Conservation (phyloP, 1,284 basidiomycete species). For the Cronartium ribicola region DNA sequence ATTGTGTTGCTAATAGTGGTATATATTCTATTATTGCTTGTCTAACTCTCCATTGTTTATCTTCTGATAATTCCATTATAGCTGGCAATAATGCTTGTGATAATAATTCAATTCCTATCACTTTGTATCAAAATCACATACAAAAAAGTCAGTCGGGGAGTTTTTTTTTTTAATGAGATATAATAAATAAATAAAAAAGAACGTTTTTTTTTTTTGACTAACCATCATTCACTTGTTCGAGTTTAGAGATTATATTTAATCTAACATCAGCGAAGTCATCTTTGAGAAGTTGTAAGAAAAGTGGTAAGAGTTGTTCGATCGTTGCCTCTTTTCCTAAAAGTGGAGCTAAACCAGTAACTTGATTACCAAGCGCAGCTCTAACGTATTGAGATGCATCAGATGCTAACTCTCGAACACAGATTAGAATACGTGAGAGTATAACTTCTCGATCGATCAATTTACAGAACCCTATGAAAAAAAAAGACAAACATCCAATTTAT, state of each 20-base stretch:
- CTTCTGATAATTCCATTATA: conserved; percentile 95
- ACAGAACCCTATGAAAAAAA: conserved; percentile 71
- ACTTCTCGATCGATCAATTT: conserved; percentile 91
- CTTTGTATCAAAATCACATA: conserved; percentile 54
- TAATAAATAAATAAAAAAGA: conserved; percentile 48
- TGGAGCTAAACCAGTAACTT: conserved; percentile 96
- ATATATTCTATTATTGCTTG: conserved; percentile 99
- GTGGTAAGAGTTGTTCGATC: conserved; percentile 90
- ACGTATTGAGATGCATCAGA: conserved; percentile 95
- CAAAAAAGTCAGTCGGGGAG: neutral
- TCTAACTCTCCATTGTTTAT: conserved; percentile 99
- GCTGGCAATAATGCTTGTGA: conserved; percentile 95
- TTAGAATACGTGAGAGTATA: conserved; percentile 85
- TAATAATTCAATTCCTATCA: conserved; percentile 93
- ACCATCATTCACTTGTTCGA: conserved; percentile 94
- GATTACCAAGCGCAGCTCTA: conserved; percentile 88
- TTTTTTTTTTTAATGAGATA: neutral
- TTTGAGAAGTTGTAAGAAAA: conserved; percentile 94
- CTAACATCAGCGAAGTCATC: conserved; percentile 99
- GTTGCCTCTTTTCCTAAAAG: conserved; percentile 90
- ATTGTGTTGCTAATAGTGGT: conserved; percentile 90
- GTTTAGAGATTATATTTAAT: conserved; percentile 96
- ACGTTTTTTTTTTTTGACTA: no score
- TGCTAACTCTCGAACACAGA: conserved; percentile 92
- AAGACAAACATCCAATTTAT: neutral